phyloP scores from a whole-genome alignment of 345 rosid species.

The Mercurialis annua region DNA sequence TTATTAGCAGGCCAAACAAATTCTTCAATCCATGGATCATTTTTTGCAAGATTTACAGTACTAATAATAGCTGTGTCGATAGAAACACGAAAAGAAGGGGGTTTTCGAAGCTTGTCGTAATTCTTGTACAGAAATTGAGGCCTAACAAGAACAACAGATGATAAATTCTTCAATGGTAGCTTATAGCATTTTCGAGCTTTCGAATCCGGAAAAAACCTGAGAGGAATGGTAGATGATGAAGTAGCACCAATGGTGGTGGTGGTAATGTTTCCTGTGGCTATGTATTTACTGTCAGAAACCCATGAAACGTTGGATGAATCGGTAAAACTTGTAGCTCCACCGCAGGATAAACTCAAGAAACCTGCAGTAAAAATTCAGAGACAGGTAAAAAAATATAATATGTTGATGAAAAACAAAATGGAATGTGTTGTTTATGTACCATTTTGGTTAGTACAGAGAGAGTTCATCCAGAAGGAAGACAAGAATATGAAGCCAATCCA shows the following conservation, averaged over 20 bases:
- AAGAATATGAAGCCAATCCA: slow-evolving; percentile 43
- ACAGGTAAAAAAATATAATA: not conserved
- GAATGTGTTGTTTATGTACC: too few relatives aligned
- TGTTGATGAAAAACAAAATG: not conserved
- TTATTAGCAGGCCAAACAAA: slow-evolving; percentile 54
- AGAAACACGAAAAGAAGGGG: slow-evolving; percentile 71
- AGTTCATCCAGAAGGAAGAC: slow-evolving; percentile 30
- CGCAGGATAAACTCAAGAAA: slow-evolving; percentile 82
- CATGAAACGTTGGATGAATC: slow-evolving; percentile 60
- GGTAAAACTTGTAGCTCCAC: slow-evolving; percentile 43
- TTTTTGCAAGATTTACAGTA: slow-evolving; percentile 51
- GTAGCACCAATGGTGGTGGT: slow-evolving; percentile 32
- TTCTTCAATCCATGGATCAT: slow-evolving; percentile 85
- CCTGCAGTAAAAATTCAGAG: slow-evolving; percentile 37
- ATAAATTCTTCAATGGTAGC: slow-evolving; percentile 50
- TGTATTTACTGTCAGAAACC: slow-evolving; percentile 53
- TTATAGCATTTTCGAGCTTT: slow-evolving; percentile 50
- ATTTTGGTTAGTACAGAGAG: slow-evolving; percentile 54
- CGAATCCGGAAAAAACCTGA: slow-evolving; percentile 63
- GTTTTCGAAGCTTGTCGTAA: slow-evolving; percentile 58
- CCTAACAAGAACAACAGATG: slow-evolving; percentile 65
- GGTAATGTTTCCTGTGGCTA: slow-evolving; percentile 56
- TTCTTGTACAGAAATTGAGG: slow-evolving; percentile 68
- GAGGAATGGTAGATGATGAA: slow-evolving; percentile 35
- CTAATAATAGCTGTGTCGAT: slow-evolving; percentile 57